Base-by-base conservation (phyloP, 768 basidiomycete genomes). In the Kwoniella bestiolae region DNA sequence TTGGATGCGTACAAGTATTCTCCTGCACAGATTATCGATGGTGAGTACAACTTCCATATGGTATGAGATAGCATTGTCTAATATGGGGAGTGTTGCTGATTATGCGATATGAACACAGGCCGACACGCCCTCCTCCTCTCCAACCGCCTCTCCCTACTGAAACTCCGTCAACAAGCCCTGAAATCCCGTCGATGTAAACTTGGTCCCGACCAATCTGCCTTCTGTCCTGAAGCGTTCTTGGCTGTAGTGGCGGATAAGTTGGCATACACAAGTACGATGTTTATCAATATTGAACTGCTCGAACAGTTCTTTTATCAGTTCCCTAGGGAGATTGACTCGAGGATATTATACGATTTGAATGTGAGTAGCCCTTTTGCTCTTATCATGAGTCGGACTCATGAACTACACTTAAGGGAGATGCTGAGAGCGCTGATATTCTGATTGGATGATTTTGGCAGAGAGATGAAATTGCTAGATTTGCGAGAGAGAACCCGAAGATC, bases 241-340 rank as follows among this genome's bases (percentile, higher is more conserved):
- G 90, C 92, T 73, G 92, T 95, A 26, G 94, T 99, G 23, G 93
- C 96, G 2, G 92, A 97, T 80, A 98, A 99, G 81, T 85, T 99
- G 45, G 93, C 94, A 0, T 89, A 93, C 77, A 98, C 95, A 0
- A 92, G 93, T 2, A 88, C 94, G 2, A 92, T 97, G 90, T 98
- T 98, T 81, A 96, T 99, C 85, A 96, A 94, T 83, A 96, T 99
- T 65, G 96, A 99, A 79, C 85, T 99, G 9, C 86, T 98, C 1
- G 94, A 96, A 74, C 94, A 97, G 72, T 99, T 98, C 85, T 98
- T 98, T 85, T 96, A 98, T 76, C 92, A 96, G 91, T 97, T 99
- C 84, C 95, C 96, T 67, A 88, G 95, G 32, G 95, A 97, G 82
- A 97, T 99, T 63, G 95, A 98, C 80, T 91, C 92, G 23, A 86